Evolutionary conservation across 441 rosid species (phyloP).

Genomic region (Gossypium davidsonii): DNA sequence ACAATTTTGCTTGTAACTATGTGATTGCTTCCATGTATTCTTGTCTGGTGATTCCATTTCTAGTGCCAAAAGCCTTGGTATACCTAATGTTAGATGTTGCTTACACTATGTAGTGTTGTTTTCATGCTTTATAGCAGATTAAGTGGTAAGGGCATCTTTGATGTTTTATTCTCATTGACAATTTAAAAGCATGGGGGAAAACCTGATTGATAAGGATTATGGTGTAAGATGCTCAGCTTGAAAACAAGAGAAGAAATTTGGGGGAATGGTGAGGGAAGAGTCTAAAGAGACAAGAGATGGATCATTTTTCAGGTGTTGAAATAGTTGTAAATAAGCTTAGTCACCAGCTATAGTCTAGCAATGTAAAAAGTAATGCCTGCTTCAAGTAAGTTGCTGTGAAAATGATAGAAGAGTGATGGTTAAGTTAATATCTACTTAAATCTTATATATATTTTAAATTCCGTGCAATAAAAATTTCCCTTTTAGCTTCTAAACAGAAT

Average conservation of each 20-base stretch:
- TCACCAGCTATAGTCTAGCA: neutral
- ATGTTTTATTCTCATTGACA: neutral
- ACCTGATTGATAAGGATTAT: neutral
- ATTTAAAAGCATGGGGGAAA: neutral
- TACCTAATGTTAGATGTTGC: neutral
- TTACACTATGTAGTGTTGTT: neutral
- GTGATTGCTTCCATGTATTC: neutral
- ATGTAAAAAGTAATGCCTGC: neutral
- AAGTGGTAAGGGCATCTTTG: neutral
- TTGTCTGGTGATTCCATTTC: neutral
- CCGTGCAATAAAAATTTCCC: neutral
- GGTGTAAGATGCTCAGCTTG: slow-evolving; percentile 8
- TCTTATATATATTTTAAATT: neutral
- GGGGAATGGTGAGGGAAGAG: slow-evolving; percentile 1
- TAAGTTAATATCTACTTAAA: neutral
- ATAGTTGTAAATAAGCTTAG: slow-evolving; percentile 5
- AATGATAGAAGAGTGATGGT: neutral
- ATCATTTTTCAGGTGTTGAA: neutral
- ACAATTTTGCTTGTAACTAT: neutral
- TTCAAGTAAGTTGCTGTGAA: neutral
- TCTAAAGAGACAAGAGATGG: neutral
- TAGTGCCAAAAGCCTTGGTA: neutral
- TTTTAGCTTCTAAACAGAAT: neutral
- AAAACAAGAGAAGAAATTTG: neutral
- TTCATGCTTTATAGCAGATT: neutral